Base-by-base conservation (phyloP, 2,329 filamentous ascomycete genomes). In the Aspergillus sp. region DNA sequence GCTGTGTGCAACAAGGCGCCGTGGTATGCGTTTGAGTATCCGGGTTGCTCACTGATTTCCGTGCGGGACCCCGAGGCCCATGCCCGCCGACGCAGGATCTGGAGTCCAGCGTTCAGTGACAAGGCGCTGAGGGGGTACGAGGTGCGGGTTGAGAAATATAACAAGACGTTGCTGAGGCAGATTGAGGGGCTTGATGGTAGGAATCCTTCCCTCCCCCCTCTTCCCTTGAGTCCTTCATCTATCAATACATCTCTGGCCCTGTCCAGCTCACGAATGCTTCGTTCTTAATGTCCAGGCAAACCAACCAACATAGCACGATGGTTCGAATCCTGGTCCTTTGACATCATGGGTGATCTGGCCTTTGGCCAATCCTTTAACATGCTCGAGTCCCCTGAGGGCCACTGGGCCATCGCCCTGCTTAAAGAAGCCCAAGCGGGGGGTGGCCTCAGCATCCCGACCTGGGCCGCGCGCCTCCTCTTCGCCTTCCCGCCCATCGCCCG, bases 291-390 rank as follows among this genome's bases (percentile, higher is more conserved):
- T 13, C 22, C 15, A 48, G 46, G 46, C 13, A 55, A 25, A 55
- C 54, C 31, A 50, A 52, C 9, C 11, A 11, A 41, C 22, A 48
- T 48, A 5, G 46, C 46, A 28, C 28, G 25, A 25, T 61, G 59
- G 59, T 48, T 61, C 15, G 47, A 61, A 23, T 49, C 17, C 9
- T 58, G 28, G 8, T 30, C 38, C 9, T 57, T 48, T 17, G 59
- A 61, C 34, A 51, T 58, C 7, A 61, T 61, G 59, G 59, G 59
- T 9, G 54, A 54, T 8, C 43, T 61, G 0, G 59, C 43, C 9
- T 61, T 61, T 45, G 59, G 59, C 1, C 30, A 58, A 22, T 58
- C 59, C 4, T 61, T 54, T 17, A n/a, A 54, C 25, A 61, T 57
- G 49, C 41, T 61, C 5, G 34, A 54, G 15, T n/a, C 38, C 13